These are phyloP conservation scores for Penicillium polonicum DNA, from an alignment of 2,329 filamentous ascomycete genomes.

Conservation along the genomic window DNA sequence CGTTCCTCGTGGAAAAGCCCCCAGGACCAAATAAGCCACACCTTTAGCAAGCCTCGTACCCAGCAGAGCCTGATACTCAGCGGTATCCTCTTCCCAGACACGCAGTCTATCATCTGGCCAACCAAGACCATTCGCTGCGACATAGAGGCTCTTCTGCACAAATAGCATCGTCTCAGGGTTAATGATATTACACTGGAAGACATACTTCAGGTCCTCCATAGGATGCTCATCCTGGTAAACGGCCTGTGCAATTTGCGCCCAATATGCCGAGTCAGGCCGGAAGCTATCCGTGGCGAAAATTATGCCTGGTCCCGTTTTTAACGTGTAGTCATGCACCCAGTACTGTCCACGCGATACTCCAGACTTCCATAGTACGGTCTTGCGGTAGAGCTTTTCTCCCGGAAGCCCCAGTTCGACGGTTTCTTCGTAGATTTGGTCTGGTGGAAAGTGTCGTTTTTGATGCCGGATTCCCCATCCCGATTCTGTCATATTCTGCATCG, in stretches of 20 bases:
- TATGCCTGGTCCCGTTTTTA: not conserved
- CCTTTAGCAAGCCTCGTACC: not conserved
- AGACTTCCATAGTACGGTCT: not conserved
- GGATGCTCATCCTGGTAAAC: not conserved
- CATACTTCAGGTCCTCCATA: not conserved
- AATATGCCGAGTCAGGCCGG: slow-evolving; percentile 10
- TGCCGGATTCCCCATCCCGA: not conserved
- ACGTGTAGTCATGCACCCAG: not conserved
- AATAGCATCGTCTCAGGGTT: not conserved
- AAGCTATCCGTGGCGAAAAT: not conserved
- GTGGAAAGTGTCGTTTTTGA: not conserved
- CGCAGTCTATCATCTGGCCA: not conserved
- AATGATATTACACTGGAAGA: not conserved
- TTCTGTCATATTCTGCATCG: not conserved
- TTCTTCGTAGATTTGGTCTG: not conserved
- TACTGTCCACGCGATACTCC: not conserved
- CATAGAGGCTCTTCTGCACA: not conserved
- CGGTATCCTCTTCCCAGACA: not conserved
- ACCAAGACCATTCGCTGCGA: not conserved
- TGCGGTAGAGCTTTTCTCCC: not conserved
- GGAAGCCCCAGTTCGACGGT: not conserved
- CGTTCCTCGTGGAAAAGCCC: not conserved
- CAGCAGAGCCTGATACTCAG: not conserved
- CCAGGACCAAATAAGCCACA: not conserved
- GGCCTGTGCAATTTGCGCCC: not conserved